Evolutionary conservation across 2,329 filamentous ascomycete species (phyloP).

Genomic region (Exophiala alcalophila): DNA sequence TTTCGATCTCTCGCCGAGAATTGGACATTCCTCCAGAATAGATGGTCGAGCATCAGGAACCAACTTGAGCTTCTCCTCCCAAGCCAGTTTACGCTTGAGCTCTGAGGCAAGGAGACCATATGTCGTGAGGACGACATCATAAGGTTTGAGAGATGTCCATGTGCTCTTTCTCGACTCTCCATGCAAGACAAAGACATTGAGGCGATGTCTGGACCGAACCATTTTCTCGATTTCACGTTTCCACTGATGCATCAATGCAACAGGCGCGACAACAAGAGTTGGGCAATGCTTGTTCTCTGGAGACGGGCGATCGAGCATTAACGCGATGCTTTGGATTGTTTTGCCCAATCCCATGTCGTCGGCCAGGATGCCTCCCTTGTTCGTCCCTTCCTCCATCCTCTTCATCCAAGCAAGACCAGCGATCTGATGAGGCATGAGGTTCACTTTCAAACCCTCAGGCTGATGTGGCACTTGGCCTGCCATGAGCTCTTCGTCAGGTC

Average conservation of each 20-base stretch:
- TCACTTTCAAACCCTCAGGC: conserved; percentile 64
- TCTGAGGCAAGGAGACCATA: conserved; percentile 70
- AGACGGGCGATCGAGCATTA: conserved; percentile 69
- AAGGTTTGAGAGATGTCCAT: conserved; percentile 61
- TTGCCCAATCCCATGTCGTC: conserved; percentile 85
- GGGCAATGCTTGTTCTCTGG: conserved; percentile 61
- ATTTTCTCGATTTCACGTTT: conserved; percentile 73
- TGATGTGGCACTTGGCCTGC: conserved; percentile 53
- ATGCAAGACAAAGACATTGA: conserved; percentile 70
- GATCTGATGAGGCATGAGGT: conserved; percentile 78
- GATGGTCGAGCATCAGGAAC: conserved; percentile 41
- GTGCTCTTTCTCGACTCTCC: conserved; percentile 54
- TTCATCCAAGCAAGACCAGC: conserved; percentile 74
- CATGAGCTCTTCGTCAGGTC: conserved; percentile 66
- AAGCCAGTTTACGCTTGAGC: conserved; percentile 57
- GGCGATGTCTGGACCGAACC: conserved; percentile 55
- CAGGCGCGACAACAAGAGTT: conserved; percentile 77
- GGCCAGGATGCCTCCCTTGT: conserved; percentile 73
- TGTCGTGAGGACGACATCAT: conserved; percentile 75
- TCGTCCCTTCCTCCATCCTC: conserved; percentile 66
- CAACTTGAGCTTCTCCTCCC: conserved; percentile 50
- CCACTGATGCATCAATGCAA: conserved; percentile 81
- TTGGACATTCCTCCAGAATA: conserved; percentile 46
- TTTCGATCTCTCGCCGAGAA: conserved; percentile 58
- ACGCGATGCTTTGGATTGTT: conserved; percentile 75